phyloP scores from a whole-genome alignment of 2,329 filamentous ascomycete genomes.

The Uncinocarpus reesii region DNA sequence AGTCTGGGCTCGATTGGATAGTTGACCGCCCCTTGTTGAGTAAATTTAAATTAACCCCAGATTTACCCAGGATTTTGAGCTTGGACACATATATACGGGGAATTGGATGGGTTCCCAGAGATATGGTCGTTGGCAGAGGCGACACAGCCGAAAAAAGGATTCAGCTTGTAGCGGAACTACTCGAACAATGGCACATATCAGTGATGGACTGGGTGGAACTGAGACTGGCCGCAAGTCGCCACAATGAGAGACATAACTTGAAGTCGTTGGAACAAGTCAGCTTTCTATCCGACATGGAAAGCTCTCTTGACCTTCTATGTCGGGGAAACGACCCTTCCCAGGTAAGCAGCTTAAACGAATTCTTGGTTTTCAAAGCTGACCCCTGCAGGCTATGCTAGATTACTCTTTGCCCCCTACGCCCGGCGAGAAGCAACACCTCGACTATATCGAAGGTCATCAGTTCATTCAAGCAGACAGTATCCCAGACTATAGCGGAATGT shows the following conservation, averaged over 20 bases:
- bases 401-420: constrained; percentile 50
- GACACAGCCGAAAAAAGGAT: constrained; percentile 44
- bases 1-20: constrained; percentile 84
- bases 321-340: constrained; percentile 20
- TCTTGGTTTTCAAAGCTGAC: constrained; percentile 8
- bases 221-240: constrained; percentile 4
- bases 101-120: constrained; percentile 66
- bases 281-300: constrained; percentile 28
- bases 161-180: constrained; percentile 54
- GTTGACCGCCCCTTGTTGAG: constrained; percentile 65
- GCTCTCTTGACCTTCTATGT: constrained; percentile 30
- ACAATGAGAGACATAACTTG: constrained; percentile 18
- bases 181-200: constrained; percentile 59
- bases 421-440: constrained; percentile 43
- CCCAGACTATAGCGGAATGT: constrained; percentile 37
- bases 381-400: constrained; percentile 47
- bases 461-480: constrained; percentile 45
- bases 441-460: constrained; percentile 45
- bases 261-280: constrained; percentile 24
- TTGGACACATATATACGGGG: constrained; percentile 63
- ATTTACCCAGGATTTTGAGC: constrained; percentile 68
- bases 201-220: constrained; percentile 47
- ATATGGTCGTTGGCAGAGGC: constrained; percentile 39
- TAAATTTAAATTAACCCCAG: constrained; percentile 57
- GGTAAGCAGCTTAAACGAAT: constrained; percentile 20